Evolutionary conservation across 2,329 filamentous ascomycete genomes (phyloP), one percentile per base, ranked within the genome.

Genomic region (Xylaria sp.): DNA sequence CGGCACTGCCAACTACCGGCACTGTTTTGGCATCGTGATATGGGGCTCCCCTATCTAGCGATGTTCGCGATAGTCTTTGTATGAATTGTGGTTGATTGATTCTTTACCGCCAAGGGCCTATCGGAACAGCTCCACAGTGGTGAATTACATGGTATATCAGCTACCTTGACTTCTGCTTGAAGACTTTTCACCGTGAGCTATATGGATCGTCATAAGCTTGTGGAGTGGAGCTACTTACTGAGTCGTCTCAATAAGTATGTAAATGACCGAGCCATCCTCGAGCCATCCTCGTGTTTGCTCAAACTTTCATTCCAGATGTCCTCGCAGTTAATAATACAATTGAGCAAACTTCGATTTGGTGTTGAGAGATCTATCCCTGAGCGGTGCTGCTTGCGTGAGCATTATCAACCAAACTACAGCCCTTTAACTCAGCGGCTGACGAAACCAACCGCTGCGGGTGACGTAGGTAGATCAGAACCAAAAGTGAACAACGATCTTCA

Each of bases 401-500:
- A 12, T 47, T 47, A 9, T 23, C 8, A 12, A 16, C 21, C 18
- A 42, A 12, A 18, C 54, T 21, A 40, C n/a, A 42, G 37, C 23
- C n/a, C 27, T 54, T 21, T 12, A n/a, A 2, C 48, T 55, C 40
- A 57, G 66, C 25, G 57, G 25, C 40, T 35, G 42, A 47, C 51
- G 57, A 65, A 61, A 68, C 62, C 44, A 62, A 44, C 27, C n/a
- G 27, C 23, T 51, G 32, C 23, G 37, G 16, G 57, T 51, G 62
- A 62, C 51, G 58, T 63, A 27, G 62, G 53, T 35, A 62, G 66
- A 69, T 66, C 66, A n/a, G 37, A 59, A 12, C 59, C 29, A 6
- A 42, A 60, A 55, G 54, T 21, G 42, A 65, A 58, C 44, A 51
- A 59, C 47, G 66, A 68, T 68, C 62, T 61, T 55, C 66, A 27